Evolutionary conservation across 2,329 filamentous ascomycete species (phyloP).

Genomic region (Escovopsis sp.): DNA sequence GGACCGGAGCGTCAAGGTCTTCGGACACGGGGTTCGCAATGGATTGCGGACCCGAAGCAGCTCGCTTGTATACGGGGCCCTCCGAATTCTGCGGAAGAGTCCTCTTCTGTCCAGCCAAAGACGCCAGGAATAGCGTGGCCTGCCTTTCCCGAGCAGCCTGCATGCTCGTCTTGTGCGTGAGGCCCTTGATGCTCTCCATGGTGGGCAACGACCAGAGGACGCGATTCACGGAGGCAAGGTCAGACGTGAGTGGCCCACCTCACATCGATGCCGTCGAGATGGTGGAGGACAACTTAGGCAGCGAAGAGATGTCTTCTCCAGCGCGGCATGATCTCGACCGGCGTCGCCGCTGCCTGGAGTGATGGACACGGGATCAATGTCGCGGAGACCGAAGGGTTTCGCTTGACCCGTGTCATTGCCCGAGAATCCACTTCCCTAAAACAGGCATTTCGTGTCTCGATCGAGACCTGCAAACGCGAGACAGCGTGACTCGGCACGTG

Average conservation of each 20-base stretch:
- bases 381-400: no score
- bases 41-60: neutral
- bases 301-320: neutral
- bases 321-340: no score
- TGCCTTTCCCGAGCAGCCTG: constrained; percentile 26
- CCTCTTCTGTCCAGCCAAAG: constrained; percentile 35
- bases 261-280: neutral
- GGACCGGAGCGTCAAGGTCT: constrained; percentile 6
- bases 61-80: constrained; percentile 1
- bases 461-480: neutral
- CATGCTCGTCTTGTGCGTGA: constrained; percentile 35
- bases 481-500: neutral
- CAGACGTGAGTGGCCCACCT: neutral
- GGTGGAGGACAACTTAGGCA: neutral
- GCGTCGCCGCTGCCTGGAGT: no score
- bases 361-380: no score
- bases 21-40: constrained; percentile 1
- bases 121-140: constrained; percentile 22
- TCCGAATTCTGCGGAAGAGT: constrained; percentile 11
- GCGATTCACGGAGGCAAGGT: constrained; percentile 1
- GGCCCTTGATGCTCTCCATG: constrained; percentile 26
- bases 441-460: no score
- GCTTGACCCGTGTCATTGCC: no score
- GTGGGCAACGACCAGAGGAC: constrained; percentile 5
- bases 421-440: no score